A percentile compares a stretch with the other conserved stretches of the same genome.
These are phyloP conservation scores for Rhododendron mucronatum DNA, from an alignment of 148 eudicot genomes.

Conservation along the genomic window DNA sequence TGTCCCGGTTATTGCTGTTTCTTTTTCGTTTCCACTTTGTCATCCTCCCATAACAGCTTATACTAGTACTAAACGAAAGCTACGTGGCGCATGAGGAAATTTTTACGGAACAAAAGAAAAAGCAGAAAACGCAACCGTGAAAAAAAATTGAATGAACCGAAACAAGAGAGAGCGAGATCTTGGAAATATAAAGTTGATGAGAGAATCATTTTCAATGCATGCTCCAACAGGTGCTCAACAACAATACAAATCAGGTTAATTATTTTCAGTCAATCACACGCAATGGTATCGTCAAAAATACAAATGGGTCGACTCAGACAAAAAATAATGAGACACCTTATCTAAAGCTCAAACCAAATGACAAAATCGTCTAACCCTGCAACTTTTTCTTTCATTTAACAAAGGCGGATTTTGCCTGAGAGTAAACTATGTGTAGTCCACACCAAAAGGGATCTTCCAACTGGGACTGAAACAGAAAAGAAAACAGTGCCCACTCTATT, in stretches of 20 bases:
- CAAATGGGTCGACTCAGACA: not conserved
- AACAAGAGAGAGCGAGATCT: not conserved
- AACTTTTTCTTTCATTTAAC: not conserved
- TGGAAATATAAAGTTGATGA: not conserved
- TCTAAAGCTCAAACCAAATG: not conserved
- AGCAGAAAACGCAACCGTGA: not conserved
- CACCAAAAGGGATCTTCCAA: constrained; percentile 1
- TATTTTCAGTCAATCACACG: not conserved
- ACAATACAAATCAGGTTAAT: not conserved
- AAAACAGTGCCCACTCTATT: not conserved
- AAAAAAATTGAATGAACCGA: not conserved
- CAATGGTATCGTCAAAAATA: not conserved
- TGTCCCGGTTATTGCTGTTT: not conserved
- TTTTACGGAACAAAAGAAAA: not conserved
- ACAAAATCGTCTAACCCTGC: not conserved
- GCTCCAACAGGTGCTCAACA: not conserved
- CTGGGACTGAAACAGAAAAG: not conserved
- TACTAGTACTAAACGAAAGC: not conserved
- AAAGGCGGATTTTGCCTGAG: not conserved
- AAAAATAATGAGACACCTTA: not conserved
- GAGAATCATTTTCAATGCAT: not conserved
- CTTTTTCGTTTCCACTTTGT: not conserved
- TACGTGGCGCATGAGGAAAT: not conserved
- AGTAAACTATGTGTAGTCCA: not conserved
- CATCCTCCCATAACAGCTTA: not conserved